phyloP scores from a whole-genome alignment of 352 stramenopile species.

The Phytophthora brassicae region DNA sequence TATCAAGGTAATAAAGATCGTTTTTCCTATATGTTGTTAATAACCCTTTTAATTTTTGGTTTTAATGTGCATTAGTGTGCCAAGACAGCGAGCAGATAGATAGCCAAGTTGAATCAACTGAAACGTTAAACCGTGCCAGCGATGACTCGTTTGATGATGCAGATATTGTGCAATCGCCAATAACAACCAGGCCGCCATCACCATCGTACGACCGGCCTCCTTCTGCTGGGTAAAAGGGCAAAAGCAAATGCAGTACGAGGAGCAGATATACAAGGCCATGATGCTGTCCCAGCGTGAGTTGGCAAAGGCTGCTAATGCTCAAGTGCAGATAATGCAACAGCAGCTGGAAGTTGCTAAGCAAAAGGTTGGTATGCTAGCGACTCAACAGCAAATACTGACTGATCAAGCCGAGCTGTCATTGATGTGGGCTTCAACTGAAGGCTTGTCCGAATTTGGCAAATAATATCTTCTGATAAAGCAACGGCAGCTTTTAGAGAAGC shows the following conservation, averaged over 20 bases:
- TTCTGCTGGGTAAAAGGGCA: background rate
- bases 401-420: constrained; percentile 4
- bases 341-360: constrained; percentile 4
- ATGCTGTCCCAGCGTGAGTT: background rate
- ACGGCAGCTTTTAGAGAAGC: background rate
- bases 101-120: no score
- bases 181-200: no score
- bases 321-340: constrained; percentile 7
- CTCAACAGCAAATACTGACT: background rate
- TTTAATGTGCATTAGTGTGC: no score
- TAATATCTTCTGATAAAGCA: constrained; percentile 2
- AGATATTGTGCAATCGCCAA: constrained; percentile 5
- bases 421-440: background rate
- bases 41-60: no score
- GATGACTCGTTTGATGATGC: no score
- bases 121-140: no score
- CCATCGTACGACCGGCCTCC: no score
- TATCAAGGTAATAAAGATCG: background rate
- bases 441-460: background rate
- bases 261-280: background rate
- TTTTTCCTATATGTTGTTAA: background rate
- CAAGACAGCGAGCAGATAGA: no score
- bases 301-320: background rate
- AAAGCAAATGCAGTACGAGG: constrained; percentile 1
- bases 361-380: background rate